phyloP scores from a whole-genome alignment of 352 stramenopile genomes.

The Phytophthora crassamura region DNA sequence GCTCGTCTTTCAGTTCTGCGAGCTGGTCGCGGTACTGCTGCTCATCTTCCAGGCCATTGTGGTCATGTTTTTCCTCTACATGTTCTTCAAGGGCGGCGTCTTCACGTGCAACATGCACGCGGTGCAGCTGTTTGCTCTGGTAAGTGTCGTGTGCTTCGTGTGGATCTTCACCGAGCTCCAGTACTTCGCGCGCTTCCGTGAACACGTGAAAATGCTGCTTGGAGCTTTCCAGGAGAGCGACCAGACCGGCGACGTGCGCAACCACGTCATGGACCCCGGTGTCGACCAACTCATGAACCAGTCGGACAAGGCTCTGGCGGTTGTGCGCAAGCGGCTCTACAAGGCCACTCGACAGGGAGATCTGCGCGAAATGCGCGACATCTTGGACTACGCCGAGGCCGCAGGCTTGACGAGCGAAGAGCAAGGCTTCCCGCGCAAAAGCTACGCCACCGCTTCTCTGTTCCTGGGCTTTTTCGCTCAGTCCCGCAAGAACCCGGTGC shows the following conservation, averaged over 20 bases:
- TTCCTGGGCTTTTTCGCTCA: slow-evolving; percentile 66
- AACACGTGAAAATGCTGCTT: slow-evolving; percentile 87
- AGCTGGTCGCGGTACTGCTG: slow-evolving; percentile 62
- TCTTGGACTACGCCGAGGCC: slow-evolving; percentile 60
- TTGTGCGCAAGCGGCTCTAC: slow-evolving; percentile 76
- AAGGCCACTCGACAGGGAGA: slow-evolving; percentile 74
- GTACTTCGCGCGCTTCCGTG: slow-evolving; percentile 79
- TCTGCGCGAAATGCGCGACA: slow-evolving; percentile 64
- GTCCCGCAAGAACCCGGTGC: slow-evolving; percentile 83
- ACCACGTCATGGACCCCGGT: slow-evolving; percentile 62
- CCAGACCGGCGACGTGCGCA: slow-evolving; percentile 74
- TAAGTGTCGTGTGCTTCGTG: slow-evolving; percentile 62
- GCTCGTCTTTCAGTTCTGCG: slow-evolving; percentile 74
- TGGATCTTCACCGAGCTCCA: slow-evolving; percentile 69
- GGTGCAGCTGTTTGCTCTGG: slow-evolving; percentile 65
- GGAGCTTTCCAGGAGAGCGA: slow-evolving; percentile 85
- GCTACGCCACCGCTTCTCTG: slow-evolving; percentile 55
- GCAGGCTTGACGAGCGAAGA: slow-evolving; percentile 43
- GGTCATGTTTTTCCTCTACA: slow-evolving; percentile 79
- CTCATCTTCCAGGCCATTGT: slow-evolving; percentile 64
- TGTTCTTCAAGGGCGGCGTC: slow-evolving; percentile 82
- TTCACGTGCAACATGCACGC: slow-evolving; percentile 56
- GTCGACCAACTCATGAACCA: slow-evolving; percentile 68
- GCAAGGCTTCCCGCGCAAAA: slow-evolving; percentile 64
- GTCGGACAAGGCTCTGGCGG: slow-evolving; percentile 53